Evolutionary conservation across 495 filamentous ascomycete genomes (phyloP), one percentile per base, ranked within the genome.

Genomic region (Margaritispora aquatica): DNA sequence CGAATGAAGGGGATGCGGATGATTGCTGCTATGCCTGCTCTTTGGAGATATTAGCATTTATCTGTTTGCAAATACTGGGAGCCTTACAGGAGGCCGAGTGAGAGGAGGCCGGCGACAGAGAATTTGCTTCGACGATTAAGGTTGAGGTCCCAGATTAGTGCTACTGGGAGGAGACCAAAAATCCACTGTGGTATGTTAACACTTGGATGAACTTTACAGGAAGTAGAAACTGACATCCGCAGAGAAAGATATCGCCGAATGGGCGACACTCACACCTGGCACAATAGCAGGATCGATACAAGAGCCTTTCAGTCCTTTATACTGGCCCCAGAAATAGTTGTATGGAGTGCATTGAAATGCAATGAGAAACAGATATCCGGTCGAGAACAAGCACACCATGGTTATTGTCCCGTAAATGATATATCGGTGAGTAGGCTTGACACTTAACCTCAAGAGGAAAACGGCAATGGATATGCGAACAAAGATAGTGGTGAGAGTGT

Each of bases 141-240:
- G 22, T 73, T 62, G 20, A 77, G 63, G 56, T 72, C 38, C 69
- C 70, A 77, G 13, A 80, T 55, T 24, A 78, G 68, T 24, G 68
- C 66, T 23, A 76, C 66, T 2, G 77, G 76, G 1, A 80, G 67
- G 0, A 76, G 51, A 2, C 73, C 76, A 17, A 78, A 64, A 1
- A 68, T 60, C 67, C 73, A 73, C 50, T 52, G n/a, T n/a, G n/a
- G n/a, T n/a, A n/a, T n/a, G n/a, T n/a, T n/a, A n/a, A n/a, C n/a
- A n/a, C n/a, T n/a, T n/a, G n/a, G n/a, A n/a, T n/a, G n/a, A n/a
- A n/a, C n/a, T n/a, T n/a, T n/a, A n/a, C n/a, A n/a, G n/a, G n/a
- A n/a, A n/a, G n/a, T n/a, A n/a, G n/a, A n/a, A n/a, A 27, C 50
- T 52, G 4, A 52, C 50, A 58, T 80, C 75, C 23, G 66, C 69